Conservation (phyloP, 208 protist species). For the Naegleria gruberi region DNA sequence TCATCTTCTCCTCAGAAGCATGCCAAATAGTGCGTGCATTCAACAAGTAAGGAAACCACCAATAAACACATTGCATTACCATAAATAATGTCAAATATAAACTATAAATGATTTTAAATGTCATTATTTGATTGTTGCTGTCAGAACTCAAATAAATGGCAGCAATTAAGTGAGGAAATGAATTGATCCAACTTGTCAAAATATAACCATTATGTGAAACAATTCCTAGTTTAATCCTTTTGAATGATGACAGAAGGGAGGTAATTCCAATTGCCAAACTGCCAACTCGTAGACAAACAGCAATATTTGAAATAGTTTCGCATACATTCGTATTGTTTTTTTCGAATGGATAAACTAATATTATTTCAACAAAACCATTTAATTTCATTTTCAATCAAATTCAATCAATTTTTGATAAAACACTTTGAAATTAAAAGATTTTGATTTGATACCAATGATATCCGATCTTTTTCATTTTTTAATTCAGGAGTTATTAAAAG, state of each 20-base stretch:
- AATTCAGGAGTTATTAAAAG: too few species aligned
- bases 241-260: not conserved
- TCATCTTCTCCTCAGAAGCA: not conserved
- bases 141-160: not conserved
- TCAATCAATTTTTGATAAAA: too few species aligned
- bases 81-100: not conserved
- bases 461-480: too few species aligned
- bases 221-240: not conserved
- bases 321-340: too few species aligned
- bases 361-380: too few species aligned
- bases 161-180: not conserved
- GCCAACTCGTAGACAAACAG: not conserved
- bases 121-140: too few species aligned
- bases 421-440: too few species aligned
- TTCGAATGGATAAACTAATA: too few species aligned
- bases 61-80: not conserved
- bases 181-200: not conserved
- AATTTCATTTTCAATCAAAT: too few species aligned
- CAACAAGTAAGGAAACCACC: not conserved
- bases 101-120: not conserved
- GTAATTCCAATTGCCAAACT: not conserved
- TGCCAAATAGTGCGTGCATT: not conserved
- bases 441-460: too few species aligned
- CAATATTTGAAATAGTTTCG: not conserved
- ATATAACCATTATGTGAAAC: not conserved